These are phyloP conservation scores for Kazachstania martiniae DNA, from an alignment of 805 yeast species.

Conservation along the genomic window DNA sequence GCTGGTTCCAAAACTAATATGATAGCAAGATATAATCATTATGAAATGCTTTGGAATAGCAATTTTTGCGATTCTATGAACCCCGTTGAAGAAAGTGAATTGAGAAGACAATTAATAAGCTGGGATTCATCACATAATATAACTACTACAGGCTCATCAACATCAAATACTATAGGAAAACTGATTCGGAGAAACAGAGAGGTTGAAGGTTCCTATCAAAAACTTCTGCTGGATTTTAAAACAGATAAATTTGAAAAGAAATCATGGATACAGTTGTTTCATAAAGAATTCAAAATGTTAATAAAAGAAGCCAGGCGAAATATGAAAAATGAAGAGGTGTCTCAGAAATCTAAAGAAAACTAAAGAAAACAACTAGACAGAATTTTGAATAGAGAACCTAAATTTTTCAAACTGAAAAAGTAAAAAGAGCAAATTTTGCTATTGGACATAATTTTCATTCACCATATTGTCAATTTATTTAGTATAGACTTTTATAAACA, in stretches of 20 bases:
- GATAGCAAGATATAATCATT: conserved; percentile 67
- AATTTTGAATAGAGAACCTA: no score
- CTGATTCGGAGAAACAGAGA: conserved; percentile 27
- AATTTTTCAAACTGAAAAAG: no score
- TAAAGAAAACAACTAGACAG: no score
- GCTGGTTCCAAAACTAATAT: conserved; percentile 53
- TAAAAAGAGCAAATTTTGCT: no score
- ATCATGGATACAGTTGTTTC: conserved; percentile 34
- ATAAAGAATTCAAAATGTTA: conserved; percentile 31
- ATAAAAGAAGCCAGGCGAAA: conserved; percentile 28
- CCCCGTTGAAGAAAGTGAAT: conserved; percentile 47
- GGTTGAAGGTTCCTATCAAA: conserved; percentile 26
- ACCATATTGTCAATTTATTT: no score
- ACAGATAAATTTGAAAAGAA: conserved; percentile 38
- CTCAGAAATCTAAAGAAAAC: background rate
- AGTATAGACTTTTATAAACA: no score
- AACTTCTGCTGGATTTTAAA: conserved; percentile 24
- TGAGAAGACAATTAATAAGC: conserved; percentile 45
- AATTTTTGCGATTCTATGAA: conserved; percentile 55
- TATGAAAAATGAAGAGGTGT: background rate
- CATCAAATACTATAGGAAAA: conserved; percentile 8
- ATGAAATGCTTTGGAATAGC: conserved; percentile 67
- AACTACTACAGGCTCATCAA: conserved; percentile 9
- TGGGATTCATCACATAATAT: conserved; percentile 46
- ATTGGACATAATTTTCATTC: no score